Evolutionary conservation across 306 rosid genomes (phyloP), one percentile per base, ranked within the genome.

Genomic region (Neltuma alba): DNA sequence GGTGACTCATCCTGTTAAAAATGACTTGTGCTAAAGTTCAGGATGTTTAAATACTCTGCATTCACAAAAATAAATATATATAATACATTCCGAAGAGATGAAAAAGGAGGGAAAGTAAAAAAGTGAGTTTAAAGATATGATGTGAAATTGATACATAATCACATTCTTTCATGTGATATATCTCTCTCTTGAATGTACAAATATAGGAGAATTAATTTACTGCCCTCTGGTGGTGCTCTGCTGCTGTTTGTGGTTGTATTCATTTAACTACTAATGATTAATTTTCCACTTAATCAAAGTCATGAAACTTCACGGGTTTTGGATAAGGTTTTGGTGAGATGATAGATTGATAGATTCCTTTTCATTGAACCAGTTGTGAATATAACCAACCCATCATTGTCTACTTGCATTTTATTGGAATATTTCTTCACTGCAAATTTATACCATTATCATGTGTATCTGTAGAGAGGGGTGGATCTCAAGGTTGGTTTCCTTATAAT

Each of bases 241-340:
- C 60, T 66, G 27, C 78, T 60, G 31, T 70, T 79, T 74, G 14
- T 80, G 72, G 44, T 52, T 42, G 73, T 34, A 70, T 70, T 62
- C 57, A 60, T 60, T 74, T 52, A 50, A 63, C 55, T 38, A 28
- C 54, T 15, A 8, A 44, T 63, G 76, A 18, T 42, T 44, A 44
- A 11, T 38, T 47, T 47, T 42, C 37, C 11, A 18, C 66, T 20
- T 37, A 25, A 34, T n/a, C 21, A 33, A 52, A 40, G 30, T 60
- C 60, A 69, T 50, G 44, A 62, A 81, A 72, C 75, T 48, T 76
- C 16, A 3, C 69, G 48, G 65, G 33, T 52, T 52, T 78, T 41
- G 70, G 34, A 58, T 67, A 44, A 23, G 71, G 47, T 44, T 71
- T 70, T 44, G 14, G 36, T 45, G 33, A 52, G 66, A 52, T 30